A percentile compares a stretch with the other conserved stretches of the same genome.
Conservation (phyloP, 2,329 filamentous ascomycete genomes). For the Capronia coronata region DNA sequence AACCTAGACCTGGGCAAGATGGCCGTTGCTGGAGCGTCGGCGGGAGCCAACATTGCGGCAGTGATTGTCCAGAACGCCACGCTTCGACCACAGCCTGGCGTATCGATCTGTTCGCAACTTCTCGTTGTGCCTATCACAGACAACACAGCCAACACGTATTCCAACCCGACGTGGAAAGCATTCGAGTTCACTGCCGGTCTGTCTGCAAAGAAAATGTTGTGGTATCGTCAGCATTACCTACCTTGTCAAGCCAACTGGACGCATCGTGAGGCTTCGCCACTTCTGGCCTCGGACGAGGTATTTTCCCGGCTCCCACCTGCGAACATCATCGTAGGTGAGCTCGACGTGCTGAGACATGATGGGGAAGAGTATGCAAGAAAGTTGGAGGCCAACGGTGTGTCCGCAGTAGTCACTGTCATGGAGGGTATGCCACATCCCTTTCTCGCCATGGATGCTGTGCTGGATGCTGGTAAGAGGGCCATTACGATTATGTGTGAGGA, state of each 20-base stretch:
- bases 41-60: conserved; percentile 49
- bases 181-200: conserved; percentile 49
- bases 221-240: conserved; percentile 55
- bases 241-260: conserved; percentile 43
- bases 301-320: conserved; percentile 49
- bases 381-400: conserved; percentile 43
- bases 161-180: conserved; percentile 45
- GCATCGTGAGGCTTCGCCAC: conserved; percentile 49
- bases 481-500: conserved; percentile 43
- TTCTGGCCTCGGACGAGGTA: conserved; percentile 45
- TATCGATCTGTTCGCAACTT: conserved; percentile 39
- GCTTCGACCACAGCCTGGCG: conserved; percentile 26
- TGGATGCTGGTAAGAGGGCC: conserved; percentile 47
- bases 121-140: conserved; percentile 54
- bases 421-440: conserved; percentile 54
- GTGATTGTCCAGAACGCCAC: conserved; percentile 49
- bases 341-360: conserved; percentile 53
- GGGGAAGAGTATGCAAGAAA: conserved; percentile 48
- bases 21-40: conserved; percentile 48
- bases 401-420: conserved; percentile 47
- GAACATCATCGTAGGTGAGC: conserved; percentile 48
- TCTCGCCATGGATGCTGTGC: conserved; percentile 51
- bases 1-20: conserved; percentile 40
- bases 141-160: conserved; percentile 47
- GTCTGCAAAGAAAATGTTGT: conserved; percentile 53